Conservation (phyloP, 2,329 filamentous ascomycete species). For the Hymenoscyphus occultus region DNA sequence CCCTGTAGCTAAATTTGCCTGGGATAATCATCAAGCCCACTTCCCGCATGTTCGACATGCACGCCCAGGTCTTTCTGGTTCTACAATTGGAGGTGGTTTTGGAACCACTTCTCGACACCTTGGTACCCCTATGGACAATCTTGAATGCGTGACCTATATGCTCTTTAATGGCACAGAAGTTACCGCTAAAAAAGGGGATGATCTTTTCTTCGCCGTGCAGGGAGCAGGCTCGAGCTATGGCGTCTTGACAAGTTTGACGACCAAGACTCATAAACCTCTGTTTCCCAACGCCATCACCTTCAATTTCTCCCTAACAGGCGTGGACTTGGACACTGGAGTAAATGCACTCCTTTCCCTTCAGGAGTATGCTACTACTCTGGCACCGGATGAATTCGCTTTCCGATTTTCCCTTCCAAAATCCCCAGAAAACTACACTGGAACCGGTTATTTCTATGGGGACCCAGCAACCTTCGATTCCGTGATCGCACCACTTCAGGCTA, state of each 20-base stretch:
- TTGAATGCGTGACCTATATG: constrained; percentile 19
- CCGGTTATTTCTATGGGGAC: constrained; percentile 21
- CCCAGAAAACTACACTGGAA: constrained; percentile 1
- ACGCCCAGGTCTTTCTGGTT: constrained; percentile 16
- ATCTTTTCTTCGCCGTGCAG: constrained; percentile 19
- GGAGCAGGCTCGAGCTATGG: constrained; percentile 19
- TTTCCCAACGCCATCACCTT: constrained; percentile 9
- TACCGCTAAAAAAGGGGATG: constrained; percentile 10
- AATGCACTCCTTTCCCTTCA: constrained; percentile 12
- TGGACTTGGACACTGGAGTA: not conserved
- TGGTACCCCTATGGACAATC: constrained; percentile 19
- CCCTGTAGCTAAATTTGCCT: constrained; percentile 14
- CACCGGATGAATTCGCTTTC: constrained; percentile 19
- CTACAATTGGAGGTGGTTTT: constrained; percentile 20
- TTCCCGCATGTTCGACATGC: constrained; percentile 20
- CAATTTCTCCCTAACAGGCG: constrained; percentile 11
- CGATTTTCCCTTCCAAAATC: constrained; percentile 11
- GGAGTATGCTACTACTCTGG: constrained; percentile 18
- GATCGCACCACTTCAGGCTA: constrained; percentile 16
- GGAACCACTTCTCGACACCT: constrained; percentile 16
- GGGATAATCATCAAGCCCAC: constrained; percentile 16
- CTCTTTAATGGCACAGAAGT: constrained; percentile 20
- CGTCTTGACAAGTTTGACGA: constrained; percentile 16
- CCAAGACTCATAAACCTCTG: constrained; percentile 16
- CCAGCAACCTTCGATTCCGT: constrained; percentile 13